A percentile compares a stretch with the other conserved stretches of the same genome.
Conservation (phyloP, 108 stramenopile genomes). For the Epithemia pelagica region DNA sequence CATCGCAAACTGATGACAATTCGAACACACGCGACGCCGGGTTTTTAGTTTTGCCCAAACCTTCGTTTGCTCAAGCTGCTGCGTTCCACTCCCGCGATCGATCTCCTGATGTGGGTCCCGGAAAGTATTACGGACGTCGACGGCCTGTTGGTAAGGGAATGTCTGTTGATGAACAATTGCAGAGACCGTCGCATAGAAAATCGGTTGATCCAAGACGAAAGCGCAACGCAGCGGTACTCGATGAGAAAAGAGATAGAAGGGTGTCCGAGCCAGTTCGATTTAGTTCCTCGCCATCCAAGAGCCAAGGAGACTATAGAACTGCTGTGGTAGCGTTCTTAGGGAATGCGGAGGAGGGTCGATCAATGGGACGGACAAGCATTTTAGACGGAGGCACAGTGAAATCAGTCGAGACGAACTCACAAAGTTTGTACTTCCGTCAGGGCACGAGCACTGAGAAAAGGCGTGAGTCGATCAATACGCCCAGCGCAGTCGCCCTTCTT, state of each 20-base stretch:
- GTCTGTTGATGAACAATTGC: neutral
- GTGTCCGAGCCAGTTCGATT: neutral
- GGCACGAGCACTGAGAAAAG: neutral
- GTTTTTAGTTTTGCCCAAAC: neutral
- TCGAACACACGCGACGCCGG: neutral
- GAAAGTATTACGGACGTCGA: neutral
- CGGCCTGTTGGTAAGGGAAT: neutral
- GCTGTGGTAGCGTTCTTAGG: neutral
- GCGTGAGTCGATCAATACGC: neutral
- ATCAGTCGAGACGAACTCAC: neutral
- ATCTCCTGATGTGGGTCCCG: neutral
- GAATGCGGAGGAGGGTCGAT: neutral
- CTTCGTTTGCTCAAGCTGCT: neutral
- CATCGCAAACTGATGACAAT: neutral
- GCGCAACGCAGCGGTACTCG: neutral
- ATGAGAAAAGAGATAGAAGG: neutral
- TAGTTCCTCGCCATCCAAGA: neutral
- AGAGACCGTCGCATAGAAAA: neutral
- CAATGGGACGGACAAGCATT: neutral
- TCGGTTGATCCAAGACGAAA: neutral
- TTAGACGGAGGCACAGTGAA: neutral
- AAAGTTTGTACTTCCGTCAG: neutral
- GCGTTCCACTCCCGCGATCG: neutral
- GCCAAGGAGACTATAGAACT: neutral
- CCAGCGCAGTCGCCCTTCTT: neutral